Percentiles rank a stretch among this genome's conserved stretches.
Evolutionary conservation across 352 stramenopile genomes (phyloP).

Genomic region (Globisporangium solare): DNA sequence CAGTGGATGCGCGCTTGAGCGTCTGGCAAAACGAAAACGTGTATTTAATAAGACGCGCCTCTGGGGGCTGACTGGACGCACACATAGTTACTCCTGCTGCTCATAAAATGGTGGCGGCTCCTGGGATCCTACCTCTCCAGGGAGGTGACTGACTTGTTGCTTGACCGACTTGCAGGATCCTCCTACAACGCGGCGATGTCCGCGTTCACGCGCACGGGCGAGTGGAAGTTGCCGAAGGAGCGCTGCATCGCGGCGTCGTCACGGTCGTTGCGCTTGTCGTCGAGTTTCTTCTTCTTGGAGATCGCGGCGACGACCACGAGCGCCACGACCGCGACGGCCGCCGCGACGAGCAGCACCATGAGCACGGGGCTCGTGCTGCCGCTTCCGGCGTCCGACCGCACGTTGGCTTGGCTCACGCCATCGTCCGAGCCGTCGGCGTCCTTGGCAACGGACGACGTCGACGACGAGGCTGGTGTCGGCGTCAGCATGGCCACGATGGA

Average conservation of each 20-base stretch:
- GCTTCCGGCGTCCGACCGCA: background rate
- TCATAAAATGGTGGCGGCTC: too few relatives aligned
- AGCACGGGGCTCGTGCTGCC: conserved; percentile 15
- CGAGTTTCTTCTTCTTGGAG: conserved; percentile 18
- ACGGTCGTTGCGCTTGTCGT: conserved; percentile 20
- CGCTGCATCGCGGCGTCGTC: conserved; percentile 6
- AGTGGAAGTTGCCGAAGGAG: conserved; percentile 18
- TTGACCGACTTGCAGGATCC: too few relatives aligned
- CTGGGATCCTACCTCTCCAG: conserved; percentile 8
- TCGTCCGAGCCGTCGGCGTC: background rate
- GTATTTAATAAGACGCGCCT: too few relatives aligned
- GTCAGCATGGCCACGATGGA: background rate
- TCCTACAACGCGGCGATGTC: conserved; percentile 16
- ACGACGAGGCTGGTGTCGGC: background rate
- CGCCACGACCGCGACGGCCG: conserved; percentile 8
- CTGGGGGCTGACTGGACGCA: too few relatives aligned
- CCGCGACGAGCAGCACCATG: conserved; percentile 13
- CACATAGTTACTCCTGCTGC: too few relatives aligned
- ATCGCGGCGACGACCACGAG: conserved; percentile 13
- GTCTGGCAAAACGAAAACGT: too few relatives aligned
- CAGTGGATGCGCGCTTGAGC: too few relatives aligned
- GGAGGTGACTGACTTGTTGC: too few relatives aligned
- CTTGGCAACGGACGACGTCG: background rate
- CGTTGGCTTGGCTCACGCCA: background rate
- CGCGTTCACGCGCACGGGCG: conserved; percentile 13